phyloP scores from a whole-genome alignment of 2,329 filamentous ascomycete genomes.

The Penicillium sp. region DNA sequence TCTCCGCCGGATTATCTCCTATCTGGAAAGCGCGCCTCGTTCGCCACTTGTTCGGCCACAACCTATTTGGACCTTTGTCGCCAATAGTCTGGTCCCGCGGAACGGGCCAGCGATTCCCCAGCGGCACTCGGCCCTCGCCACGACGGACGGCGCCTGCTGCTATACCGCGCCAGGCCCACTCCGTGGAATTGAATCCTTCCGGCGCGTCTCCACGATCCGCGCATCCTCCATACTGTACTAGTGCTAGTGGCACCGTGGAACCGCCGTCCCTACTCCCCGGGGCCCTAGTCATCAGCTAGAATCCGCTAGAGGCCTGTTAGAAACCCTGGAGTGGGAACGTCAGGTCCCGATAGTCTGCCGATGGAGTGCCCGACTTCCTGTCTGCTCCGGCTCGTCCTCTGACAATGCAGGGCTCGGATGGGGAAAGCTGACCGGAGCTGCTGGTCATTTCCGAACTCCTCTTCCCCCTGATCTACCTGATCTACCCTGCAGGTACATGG shows the following conservation, averaged over 20 bases:
- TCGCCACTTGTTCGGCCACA: not conserved
- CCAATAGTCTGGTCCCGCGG: slow-evolving; percentile 14
- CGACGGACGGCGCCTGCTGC: slow-evolving; percentile 18
- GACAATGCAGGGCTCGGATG: slow-evolving; percentile 1
- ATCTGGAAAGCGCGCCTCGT: not conserved
- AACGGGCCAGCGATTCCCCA: slow-evolving; percentile 14
- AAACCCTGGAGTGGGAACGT: slow-evolving; percentile 29
- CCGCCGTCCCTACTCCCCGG: slow-evolving; percentile 4
- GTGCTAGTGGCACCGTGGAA: slow-evolving; percentile 16
- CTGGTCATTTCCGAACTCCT: slow-evolving; percentile 1
- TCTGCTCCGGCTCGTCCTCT: not conserved
- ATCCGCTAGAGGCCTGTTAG: slow-evolving; percentile 26
- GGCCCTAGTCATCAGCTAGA: slow-evolving; percentile 25
- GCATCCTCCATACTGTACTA: slow-evolving; percentile 15
- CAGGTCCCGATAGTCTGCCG: slow-evolving; percentile 14
- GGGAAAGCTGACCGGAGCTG: slow-evolving; percentile 6
- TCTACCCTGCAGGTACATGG: not conserved
- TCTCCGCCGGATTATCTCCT: not conserved
- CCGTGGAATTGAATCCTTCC: slow-evolving; percentile 16
- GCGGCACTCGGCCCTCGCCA: slow-evolving; percentile 6
- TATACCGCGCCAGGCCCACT: slow-evolving; percentile 18
- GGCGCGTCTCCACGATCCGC: slow-evolving; percentile 24
- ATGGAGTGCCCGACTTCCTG: slow-evolving; percentile 11
- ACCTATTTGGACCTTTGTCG: not conserved
- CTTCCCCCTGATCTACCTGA: slow-evolving; percentile 1